Base-by-base conservation (phyloP, 768 basidiomycete genomes). In the Trametes villosa region DNA sequence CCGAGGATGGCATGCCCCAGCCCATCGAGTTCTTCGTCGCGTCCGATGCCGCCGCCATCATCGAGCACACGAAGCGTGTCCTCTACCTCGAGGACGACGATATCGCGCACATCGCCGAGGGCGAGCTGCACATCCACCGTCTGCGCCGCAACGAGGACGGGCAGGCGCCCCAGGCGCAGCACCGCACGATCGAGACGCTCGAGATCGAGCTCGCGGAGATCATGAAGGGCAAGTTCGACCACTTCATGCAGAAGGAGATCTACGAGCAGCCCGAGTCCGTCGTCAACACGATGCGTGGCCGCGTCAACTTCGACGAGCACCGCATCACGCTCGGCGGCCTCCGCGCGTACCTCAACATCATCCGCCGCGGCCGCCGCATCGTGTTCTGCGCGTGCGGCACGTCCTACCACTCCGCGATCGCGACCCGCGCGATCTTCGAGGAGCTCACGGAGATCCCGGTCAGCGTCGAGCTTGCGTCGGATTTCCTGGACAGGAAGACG, bases 191-290 rank as follows among this genome's bases (percentile, higher is more conserved):
- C 75, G 97, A 98, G 80, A 97, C 95, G 6, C 87, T 99, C 67
- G 97, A 98, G 78, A 87, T 99, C 65, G 97, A 99, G 77, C 86
- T 99, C 46, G 96, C 96, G n/a, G 97, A 96, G 67, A 98, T 99
- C 79, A 98, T 98, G 97, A 99, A 99, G 84, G 97, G 97, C 72
- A 94, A 95, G 76, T 99, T 98, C 74, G 94, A 94, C 72, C 96
- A 96, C 73, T 99, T 99, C 80, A 99, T 99, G 97, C 96, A 98
- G 75, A 99, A 99, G 81, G 97, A 99, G 77, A 98, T 98, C 68
- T 98, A 94, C 81, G 93, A 98, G 73, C 96, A 98, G 75, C 96
- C 97, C 51, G 97, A 99, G 72, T 96, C 94, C 27, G 97, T 98
- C 64, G 94, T 98, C 77, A 99, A 99, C 84, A 99, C 97, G 51